These are phyloP conservation scores for Penicillium sp. DNA, from an alignment of 2,329 filamentous ascomycete genomes.

Conservation along the genomic window DNA sequence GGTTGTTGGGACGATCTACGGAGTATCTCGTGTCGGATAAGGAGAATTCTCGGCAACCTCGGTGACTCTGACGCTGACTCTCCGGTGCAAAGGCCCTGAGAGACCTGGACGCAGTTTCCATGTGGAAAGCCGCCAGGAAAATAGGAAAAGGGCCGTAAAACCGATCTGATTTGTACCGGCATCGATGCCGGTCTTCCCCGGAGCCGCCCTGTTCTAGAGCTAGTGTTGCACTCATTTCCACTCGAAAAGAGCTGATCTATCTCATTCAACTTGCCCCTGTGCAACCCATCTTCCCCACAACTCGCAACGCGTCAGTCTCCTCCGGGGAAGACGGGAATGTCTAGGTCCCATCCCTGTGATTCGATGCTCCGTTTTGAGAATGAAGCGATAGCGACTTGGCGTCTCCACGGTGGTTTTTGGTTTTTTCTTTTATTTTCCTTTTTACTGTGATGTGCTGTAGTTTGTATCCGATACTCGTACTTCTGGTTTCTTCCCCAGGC, in stretches of 20 bases:
- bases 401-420: background rate
- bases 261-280: background rate
- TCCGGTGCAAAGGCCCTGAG: background rate
- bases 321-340: constrained; percentile 11
- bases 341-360: constrained; percentile 2
- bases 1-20: constrained; percentile 12
- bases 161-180: background rate
- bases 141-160: background rate
- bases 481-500: constrained; percentile 10
- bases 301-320: constrained; percentile 6
- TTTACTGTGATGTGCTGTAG: background rate
- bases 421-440: background rate
- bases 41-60: background rate
- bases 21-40: background rate
- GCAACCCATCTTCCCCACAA: constrained; percentile 9
- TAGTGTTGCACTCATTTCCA: constrained; percentile 1
- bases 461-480: constrained; percentile 11
- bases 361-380: constrained; percentile 13
- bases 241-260: constrained; percentile 12
- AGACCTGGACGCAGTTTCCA: background rate
- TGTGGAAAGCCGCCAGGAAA: constrained; percentile 1
- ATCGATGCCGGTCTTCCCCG: constrained; percentile 6
- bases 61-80: background rate
- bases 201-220: background rate
- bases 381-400: constrained; percentile 18